phyloP scores from a whole-genome alignment of 768 basidiomycete genomes.

The Termitomyces sp. region DNA sequence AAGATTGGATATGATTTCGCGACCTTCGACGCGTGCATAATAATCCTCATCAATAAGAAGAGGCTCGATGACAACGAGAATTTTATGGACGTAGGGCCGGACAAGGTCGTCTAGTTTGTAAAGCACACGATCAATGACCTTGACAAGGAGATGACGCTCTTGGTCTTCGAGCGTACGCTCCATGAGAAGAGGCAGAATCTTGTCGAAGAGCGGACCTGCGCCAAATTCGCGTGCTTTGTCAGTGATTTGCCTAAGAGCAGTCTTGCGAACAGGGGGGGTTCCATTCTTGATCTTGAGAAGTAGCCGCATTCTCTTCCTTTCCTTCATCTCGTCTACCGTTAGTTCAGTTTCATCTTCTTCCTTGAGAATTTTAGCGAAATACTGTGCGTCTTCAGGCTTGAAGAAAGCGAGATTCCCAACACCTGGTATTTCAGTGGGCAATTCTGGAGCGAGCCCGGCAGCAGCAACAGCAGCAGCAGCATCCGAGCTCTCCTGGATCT shows the following conservation, averaged over 20 bases:
- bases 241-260: conserved; percentile 95
- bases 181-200: conserved; percentile 97
- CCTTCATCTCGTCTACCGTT: conserved; percentile 97
- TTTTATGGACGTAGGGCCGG: conserved; percentile 98
- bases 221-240: conserved; percentile 99
- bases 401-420: conserved; percentile 97
- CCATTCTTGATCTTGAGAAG: conserved; percentile 99
- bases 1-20: conserved; percentile 97
- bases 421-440: conserved; percentile 96
- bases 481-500: conserved; percentile 93
- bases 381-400: conserved; percentile 97
- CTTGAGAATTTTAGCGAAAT: conserved; percentile 93
- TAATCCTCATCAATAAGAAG: conserved; percentile 98
- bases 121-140: conserved; percentile 96
- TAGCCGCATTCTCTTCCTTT: conserved; percentile 98
- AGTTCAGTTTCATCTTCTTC: conserved; percentile 94
- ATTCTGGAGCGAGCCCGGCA: conserved; percentile 86
- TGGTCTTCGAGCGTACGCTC: conserved; percentile 97
- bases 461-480: conserved; percentile 85
- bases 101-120: conserved; percentile 99
- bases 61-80: conserved; percentile 98
- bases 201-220: conserved; percentile 97
- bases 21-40: conserved; percentile 94
- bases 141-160: conserved; percentile 95
- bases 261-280: conserved; percentile 96